Evolutionary conservation across 163 green algal species (phyloP).

Genomic region (Scenedesmus sp.): DNA sequence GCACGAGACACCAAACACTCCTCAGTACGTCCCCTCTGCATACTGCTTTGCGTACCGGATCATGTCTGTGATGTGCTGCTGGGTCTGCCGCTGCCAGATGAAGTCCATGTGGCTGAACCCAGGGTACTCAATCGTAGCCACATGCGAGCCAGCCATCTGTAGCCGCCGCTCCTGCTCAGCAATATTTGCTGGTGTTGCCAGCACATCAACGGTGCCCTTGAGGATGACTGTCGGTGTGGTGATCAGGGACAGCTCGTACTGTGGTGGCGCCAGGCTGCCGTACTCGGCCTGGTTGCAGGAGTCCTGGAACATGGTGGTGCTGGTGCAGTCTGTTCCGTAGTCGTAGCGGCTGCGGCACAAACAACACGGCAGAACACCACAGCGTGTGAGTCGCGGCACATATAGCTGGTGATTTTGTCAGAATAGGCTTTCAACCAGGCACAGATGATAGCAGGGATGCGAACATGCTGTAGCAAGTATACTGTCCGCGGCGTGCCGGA

Average conservation of each 20-base stretch:
- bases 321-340: conserved; percentile 26
- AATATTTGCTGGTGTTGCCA: conserved; percentile 11
- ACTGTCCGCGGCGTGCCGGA: too few species aligned
- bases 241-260: conserved; percentile 42
- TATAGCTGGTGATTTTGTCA: too few species aligned
- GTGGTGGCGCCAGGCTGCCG: conserved; percentile 6
- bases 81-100: not conserved
- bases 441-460: too few species aligned
- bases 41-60: not conserved
- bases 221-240: conserved; percentile 3
- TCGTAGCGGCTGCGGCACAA: conserved; percentile 5
- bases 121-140: not conserved
- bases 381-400: not conserved
- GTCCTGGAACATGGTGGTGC: not conserved
- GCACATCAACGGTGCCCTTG: not conserved
- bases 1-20: too few species aligned
- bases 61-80: not conserved
- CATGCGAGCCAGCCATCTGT: not conserved
- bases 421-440: too few species aligned
- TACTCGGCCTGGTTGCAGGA: conserved; percentile 51
- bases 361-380: not conserved
- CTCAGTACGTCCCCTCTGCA: not conserved
- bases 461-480: too few species aligned
- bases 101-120: conserved; percentile 48
- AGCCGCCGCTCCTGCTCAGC: conserved; percentile 16